Conservation (phyloP, 2,329 filamentous ascomycete species). For the Juglanconis oblonga region DNA sequence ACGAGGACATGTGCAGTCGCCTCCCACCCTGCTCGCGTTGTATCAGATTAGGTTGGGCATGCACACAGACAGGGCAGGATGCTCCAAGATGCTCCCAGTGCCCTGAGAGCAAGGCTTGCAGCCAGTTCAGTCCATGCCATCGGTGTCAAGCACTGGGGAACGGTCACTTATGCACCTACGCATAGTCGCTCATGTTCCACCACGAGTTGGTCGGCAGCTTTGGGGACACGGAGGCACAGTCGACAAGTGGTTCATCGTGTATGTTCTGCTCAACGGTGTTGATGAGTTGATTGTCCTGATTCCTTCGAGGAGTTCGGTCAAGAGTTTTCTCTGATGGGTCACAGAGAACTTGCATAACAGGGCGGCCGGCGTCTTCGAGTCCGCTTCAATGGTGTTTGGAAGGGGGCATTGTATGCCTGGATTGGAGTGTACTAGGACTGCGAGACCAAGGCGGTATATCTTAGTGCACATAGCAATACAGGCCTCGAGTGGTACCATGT, state of each 20-base stretch:
- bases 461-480: too few relatives aligned
- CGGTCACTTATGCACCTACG: neutral
- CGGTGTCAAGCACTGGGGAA: neutral
- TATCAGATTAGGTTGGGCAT: neutral
- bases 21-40: neutral
- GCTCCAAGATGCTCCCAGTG: neutral
- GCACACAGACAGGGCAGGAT: neutral
- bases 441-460: neutral
- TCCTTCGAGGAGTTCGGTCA: slow-evolving; percentile 5
- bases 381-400: neutral
- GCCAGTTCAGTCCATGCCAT: neutral
- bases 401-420: neutral
- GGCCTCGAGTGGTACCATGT: too few relatives aligned
- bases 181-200: neutral
- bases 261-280: neutral
- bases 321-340: neutral
- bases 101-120: neutral
- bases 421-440: neutral
- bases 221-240: neutral
- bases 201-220: neutral
- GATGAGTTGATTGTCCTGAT: neutral
- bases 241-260: neutral
- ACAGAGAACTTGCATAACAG: slow-evolving; percentile 8
- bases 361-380: slow-evolving; percentile 8
- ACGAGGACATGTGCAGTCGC: neutral